Conservation (phyloP, 1,284 basidiomycete genomes). For the Apiotrichum sp. region DNA sequence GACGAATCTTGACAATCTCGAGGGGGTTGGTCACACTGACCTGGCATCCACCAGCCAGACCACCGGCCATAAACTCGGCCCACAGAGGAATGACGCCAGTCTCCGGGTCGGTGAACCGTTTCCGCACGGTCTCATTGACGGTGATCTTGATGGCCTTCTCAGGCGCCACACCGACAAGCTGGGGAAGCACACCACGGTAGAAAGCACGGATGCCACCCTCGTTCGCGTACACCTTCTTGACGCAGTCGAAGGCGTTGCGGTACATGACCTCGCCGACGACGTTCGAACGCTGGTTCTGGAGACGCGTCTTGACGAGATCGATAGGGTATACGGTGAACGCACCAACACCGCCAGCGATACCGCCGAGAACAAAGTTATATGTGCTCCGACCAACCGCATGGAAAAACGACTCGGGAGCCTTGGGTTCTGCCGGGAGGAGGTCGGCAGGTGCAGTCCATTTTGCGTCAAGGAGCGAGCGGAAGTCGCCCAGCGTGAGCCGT, state of each 20-base stretch:
- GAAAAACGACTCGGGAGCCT: slow-evolving; percentile 15
- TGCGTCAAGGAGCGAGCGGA: slow-evolving; percentile 75
- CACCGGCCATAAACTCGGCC: slow-evolving; percentile 90
- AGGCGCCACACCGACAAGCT: slow-evolving; percentile 93
- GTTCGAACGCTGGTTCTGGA: slow-evolving; percentile 95
- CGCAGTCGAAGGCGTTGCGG: slow-evolving; percentile 90
- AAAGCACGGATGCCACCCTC: slow-evolving; percentile 88
- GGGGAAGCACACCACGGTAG: slow-evolving; percentile 92
- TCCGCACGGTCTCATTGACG: slow-evolving; percentile 87
- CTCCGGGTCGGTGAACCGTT: slow-evolving; percentile 80
- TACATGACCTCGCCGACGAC: slow-evolving; percentile 92
- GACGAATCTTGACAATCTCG: slow-evolving; percentile 78
- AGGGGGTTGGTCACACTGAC: slow-evolving; percentile 95
- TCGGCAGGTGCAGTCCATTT: slow-evolving; percentile 23
- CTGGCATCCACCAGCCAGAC: slow-evolving; percentile 91
- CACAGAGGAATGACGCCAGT: slow-evolving; percentile 80
- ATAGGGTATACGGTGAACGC: slow-evolving; percentile 68
- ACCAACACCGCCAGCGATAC: slow-evolving; percentile 66
- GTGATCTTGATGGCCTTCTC: slow-evolving; percentile 75
- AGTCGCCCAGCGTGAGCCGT: slow-evolving; percentile 74
- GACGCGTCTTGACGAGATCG: slow-evolving; percentile 63
- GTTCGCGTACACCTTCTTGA: slow-evolving; percentile 86
- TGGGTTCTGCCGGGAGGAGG: slow-evolving; percentile 28
- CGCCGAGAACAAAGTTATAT: slow-evolving; percentile 87
- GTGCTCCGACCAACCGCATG: slow-evolving; percentile 55